phyloP scores from a whole-genome alignment of 2,329 filamentous ascomycete genomes.

The Ceratocystis destructans region DNA sequence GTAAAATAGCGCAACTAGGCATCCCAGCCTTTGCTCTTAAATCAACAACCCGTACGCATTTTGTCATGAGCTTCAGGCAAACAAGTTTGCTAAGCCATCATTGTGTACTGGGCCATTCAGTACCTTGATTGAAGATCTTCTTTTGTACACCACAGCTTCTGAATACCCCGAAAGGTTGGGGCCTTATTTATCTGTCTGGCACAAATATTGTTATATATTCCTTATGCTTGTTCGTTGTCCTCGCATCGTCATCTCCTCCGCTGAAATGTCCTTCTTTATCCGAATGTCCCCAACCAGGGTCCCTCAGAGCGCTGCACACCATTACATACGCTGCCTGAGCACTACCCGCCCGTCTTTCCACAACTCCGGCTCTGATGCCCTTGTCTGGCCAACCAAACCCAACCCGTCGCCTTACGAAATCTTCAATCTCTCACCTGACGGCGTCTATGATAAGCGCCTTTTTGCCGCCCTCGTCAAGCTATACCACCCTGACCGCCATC shows the following conservation, averaged over 20 bases:
- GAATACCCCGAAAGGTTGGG: background rate
- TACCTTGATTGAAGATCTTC: slow-evolving; percentile 8
- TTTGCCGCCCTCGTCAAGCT: slow-evolving; percentile 91
- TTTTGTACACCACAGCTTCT: background rate
- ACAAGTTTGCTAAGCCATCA: slow-evolving; percentile 1
- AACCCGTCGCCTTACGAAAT: slow-evolving; percentile 83
- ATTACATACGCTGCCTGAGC: background rate
- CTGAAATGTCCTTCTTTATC: background rate
- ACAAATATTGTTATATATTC: too few relatives aligned
- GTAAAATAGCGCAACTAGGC: background rate
- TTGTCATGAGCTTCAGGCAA: background rate
- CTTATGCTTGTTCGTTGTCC: background rate
- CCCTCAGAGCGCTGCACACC: background rate
- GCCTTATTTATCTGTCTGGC: background rate
- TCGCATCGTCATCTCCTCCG: background rate
- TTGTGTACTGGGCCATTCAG: slow-evolving; percentile 14
- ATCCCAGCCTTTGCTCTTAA: background rate
- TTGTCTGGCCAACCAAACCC: slow-evolving; percentile 34
- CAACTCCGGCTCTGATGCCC: background rate
- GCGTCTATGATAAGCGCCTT: slow-evolving; percentile 64
- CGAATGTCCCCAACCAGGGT: background rate
- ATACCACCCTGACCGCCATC: slow-evolving; percentile 73
- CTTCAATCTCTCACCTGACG: slow-evolving; percentile 41
- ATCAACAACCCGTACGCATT: background rate
- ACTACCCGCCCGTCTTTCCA: background rate